These are phyloP conservation scores for Dactylonectria estremocensis DNA, from an alignment of 2,329 filamentous ascomycete genomes.

Conservation along the genomic window DNA sequence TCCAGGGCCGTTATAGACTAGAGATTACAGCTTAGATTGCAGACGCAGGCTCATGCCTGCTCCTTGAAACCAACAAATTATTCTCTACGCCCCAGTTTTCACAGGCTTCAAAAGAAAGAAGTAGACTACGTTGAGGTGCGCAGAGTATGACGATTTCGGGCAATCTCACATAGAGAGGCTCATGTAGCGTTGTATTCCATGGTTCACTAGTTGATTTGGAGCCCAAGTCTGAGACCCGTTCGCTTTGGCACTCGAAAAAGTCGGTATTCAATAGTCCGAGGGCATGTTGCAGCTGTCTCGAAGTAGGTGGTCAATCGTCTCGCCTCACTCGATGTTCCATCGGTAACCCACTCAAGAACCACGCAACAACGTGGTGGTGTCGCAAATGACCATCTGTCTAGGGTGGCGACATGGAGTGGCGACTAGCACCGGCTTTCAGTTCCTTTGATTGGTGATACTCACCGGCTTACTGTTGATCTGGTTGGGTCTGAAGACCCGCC, in stretches of 20 bases:
- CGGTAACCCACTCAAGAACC: background rate
- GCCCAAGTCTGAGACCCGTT: background rate
- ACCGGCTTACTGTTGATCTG: slow-evolving; percentile 5
- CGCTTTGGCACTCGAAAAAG: background rate
- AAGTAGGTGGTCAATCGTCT: background rate
- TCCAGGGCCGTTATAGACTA: slow-evolving; percentile 40
- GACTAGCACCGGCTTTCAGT: slow-evolving; percentile 35
- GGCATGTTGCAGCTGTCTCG: background rate
- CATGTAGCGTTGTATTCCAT: background rate
- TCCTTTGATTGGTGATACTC: fast-evolving
- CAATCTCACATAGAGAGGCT: background rate
- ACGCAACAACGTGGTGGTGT: slow-evolving; percentile 1
- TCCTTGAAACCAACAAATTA: slow-evolving; percentile 6
- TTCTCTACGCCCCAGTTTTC: background rate
- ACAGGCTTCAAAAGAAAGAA: background rate
- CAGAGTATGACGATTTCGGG: background rate
- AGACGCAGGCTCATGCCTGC: background rate
- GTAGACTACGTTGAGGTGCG: no score
- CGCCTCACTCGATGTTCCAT: background rate
- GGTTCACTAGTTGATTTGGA: background rate
- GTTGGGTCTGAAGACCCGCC: slow-evolving; percentile 7
- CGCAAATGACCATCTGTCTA: slow-evolving; percentile 6
- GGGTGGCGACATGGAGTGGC: background rate
- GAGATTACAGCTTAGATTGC: slow-evolving; percentile 31
- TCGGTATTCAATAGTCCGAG: slow-evolving; percentile 19